phyloP scores from a whole-genome alignment of 306 rosid species.

The Lotus japonicus region DNA sequence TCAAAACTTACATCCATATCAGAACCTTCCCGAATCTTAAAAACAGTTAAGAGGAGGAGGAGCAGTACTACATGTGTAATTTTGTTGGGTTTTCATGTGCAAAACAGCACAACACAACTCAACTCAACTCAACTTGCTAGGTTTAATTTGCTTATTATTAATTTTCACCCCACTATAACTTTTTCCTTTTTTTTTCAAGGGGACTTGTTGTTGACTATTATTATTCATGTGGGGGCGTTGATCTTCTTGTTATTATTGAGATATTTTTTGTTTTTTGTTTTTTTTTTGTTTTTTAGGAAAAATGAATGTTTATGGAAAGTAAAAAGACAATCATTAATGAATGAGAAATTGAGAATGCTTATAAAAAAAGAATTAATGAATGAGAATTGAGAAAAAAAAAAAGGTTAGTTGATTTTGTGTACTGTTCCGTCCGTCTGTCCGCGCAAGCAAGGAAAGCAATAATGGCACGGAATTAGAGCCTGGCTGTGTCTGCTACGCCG shows the following conservation, averaged over 20 bases:
- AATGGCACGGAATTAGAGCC: conserved; percentile 83
- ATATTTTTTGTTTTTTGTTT: conserved; percentile 1
- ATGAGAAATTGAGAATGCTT: too few species aligned
- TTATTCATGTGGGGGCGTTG: conserved; percentile 26
- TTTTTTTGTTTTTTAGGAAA: too few species aligned
- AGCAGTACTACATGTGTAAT: not conserved
- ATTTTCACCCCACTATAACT: conserved; percentile 30
- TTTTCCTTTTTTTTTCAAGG: not conserved
- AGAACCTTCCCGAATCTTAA: conserved; percentile 33
- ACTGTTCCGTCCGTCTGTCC: conserved; percentile 7
- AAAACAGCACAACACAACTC: too few species aligned
- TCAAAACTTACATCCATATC: conserved; percentile 67
- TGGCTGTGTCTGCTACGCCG: conserved; percentile 74
- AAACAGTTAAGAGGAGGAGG: not conserved
- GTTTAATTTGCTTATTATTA: conserved; percentile 5
- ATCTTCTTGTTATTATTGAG: too few species aligned
- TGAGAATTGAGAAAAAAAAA: not conserved
- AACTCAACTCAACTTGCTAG: not conserved
- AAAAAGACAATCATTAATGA: not conserved
- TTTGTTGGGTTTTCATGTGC: conserved; percentile 12
- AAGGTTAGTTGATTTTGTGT: conserved; percentile 1
- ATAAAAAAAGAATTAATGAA: too few species aligned
- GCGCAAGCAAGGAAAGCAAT: conserved; percentile 44
- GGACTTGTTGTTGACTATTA: not conserved
- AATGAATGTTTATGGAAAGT: not conserved